Conservation (phyloP, 345 rosid genomes). For the Gossypium rotundifolium region DNA sequence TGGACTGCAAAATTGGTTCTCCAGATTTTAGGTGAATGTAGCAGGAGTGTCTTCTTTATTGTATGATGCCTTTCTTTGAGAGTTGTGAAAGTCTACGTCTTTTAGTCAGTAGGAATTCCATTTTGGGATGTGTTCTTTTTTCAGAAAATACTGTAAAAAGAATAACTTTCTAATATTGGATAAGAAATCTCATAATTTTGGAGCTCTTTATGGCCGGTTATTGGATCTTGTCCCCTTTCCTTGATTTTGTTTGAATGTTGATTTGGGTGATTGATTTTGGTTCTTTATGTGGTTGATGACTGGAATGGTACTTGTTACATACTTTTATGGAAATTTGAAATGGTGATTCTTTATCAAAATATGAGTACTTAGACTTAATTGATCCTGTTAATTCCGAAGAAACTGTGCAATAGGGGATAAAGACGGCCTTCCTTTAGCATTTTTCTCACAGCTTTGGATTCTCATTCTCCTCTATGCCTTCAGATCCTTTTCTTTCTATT, state of each 20-base stretch:
- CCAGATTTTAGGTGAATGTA: background rate
- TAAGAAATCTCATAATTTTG: background rate
- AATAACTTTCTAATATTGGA: background rate
- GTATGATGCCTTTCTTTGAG: background rate
- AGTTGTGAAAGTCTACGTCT: background rate
- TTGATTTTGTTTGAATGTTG: slow-evolving; percentile 17
- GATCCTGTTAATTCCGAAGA: no score
- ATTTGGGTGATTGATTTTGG: slow-evolving; percentile 13
- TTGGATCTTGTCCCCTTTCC: background rate
- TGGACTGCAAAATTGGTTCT: background rate
- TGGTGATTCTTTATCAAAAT: background rate
- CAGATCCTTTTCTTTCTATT: no score
- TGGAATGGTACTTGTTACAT: background rate
- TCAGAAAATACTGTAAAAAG: background rate
- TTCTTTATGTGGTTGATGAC: background rate
- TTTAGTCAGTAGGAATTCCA: background rate
- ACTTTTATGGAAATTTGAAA: background rate
- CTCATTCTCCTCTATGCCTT: no score
- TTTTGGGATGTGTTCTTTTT: background rate
- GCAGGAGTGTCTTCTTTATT: background rate
- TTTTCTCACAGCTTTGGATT: no score
- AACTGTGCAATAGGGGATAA: no score
- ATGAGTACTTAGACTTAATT: background rate
- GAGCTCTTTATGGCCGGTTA: background rate
- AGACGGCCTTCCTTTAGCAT: no score